These are phyloP conservation scores for Penicillium samsonianum DNA, from an alignment of 495 filamentous ascomycete species.

Conservation along the genomic window DNA sequence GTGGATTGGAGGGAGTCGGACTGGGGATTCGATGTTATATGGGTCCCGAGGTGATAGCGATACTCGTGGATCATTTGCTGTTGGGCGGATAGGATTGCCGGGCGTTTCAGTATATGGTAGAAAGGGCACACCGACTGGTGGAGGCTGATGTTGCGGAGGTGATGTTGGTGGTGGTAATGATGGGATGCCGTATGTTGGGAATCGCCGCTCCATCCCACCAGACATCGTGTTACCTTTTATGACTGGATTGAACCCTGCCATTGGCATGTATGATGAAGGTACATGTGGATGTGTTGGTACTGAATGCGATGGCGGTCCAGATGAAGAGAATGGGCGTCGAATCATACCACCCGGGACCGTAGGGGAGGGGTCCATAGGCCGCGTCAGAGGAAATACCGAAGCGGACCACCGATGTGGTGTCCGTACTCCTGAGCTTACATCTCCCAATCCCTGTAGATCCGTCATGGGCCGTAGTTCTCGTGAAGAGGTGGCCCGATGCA, in stretches of 20 bases:
- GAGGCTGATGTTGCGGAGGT: slow-evolving; percentile 40
- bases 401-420: slow-evolving; percentile 41
- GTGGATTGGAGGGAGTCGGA: slow-evolving; percentile 47
- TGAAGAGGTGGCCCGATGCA: slow-evolving; percentile 45
- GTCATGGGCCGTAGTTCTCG: slow-evolving; percentile 49
- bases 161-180: slow-evolving; percentile 37
- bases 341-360: slow-evolving; percentile 29
- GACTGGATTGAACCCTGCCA: slow-evolving; percentile 34
- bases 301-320: slow-evolving; percentile 34
- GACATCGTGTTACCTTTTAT: slow-evolving; percentile 30
- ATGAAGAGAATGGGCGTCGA: slow-evolving; percentile 44
- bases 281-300: slow-evolving; percentile 30
- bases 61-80: slow-evolving; percentile 31
- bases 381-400: slow-evolving; percentile 37
- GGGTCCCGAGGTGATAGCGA: slow-evolving; percentile 35
- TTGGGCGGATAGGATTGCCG: slow-evolving; percentile 28
- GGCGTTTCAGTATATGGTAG: slow-evolving; percentile 34
- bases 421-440: slow-evolving; percentile 22
- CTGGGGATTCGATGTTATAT: slow-evolving; percentile 37
- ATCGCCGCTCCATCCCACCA: slow-evolving; percentile 35
- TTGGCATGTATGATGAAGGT: slow-evolving; percentile 32
- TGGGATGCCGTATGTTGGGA: slow-evolving; percentile 32
- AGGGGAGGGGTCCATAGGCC: slow-evolving; percentile 35
- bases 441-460: slow-evolving; percentile 38
- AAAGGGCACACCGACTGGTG: slow-evolving; percentile 25